These are phyloP conservation scores for Solanum chacoense DNA, from an alignment of 305 asterid genomes.

Conservation along the genomic window DNA sequence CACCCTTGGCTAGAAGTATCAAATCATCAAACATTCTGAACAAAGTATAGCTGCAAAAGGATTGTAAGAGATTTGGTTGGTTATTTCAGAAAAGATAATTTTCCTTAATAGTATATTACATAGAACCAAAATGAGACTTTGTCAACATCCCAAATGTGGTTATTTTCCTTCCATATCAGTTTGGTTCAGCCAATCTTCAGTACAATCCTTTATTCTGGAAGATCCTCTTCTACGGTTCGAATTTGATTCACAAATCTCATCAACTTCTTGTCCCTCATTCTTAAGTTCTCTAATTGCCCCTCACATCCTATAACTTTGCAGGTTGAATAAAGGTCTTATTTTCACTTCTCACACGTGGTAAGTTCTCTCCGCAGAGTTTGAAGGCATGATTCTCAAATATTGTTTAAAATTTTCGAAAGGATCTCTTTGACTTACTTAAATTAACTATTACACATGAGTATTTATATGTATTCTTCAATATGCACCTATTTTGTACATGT, in stretches of 20 bases:
- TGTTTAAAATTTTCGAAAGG: neutral
- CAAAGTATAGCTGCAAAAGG: slow-evolving; percentile 52
- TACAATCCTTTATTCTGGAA: neutral
- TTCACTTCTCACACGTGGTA: neutral
- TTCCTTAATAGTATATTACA: neutral
- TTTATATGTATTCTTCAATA: neutral
- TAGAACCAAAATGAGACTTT: neutral
- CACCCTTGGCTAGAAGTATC: slow-evolving; percentile 83
- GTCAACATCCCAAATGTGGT: neutral
- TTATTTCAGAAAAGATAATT: neutral
- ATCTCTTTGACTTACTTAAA: neutral
- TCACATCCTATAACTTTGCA: neutral
- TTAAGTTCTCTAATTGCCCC: neutral
- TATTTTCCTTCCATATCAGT: neutral
- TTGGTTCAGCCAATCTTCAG: neutral
- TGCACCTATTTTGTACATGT: neutral
- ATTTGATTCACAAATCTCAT: neutral
- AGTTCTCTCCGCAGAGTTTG: neutral
- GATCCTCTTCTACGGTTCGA: neutral
- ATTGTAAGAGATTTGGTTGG: neutral
- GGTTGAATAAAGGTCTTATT: neutral
- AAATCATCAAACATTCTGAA: slow-evolving; percentile 79
- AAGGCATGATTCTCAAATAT: neutral
- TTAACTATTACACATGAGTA: neutral
- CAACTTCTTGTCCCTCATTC: neutral